Evolutionary conservation across 73 alveolate genomes (phyloP).

Genomic region (Loxodes magnus): DNA sequence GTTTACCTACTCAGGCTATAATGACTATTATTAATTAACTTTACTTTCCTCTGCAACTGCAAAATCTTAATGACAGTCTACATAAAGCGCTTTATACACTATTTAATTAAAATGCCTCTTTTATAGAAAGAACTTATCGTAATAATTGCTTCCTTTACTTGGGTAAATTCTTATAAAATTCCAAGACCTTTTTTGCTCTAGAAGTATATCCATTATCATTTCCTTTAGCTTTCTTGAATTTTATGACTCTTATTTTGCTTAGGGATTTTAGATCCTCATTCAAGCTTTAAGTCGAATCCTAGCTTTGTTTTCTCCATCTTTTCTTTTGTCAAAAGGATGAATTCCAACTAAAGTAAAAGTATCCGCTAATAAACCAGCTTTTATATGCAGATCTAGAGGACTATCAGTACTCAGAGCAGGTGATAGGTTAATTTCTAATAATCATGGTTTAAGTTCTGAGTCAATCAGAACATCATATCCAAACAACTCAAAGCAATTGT

Average conservation of each 20-base stretch:
- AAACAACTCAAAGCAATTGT: conserved; percentile 72
- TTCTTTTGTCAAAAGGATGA: conserved; percentile 16
- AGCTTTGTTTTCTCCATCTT: background rate
- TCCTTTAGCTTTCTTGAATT: background rate
- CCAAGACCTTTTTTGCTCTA: background rate
- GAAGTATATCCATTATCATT: background rate
- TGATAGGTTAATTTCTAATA: conserved; percentile 62
- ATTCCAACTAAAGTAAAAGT: conserved; percentile 50
- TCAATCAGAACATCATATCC: conserved; percentile 70
- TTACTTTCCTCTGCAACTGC: too few relatives aligned
- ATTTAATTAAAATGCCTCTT: background rate
- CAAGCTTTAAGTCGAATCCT: background rate
- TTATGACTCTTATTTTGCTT: background rate
- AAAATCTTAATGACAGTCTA: background rate
- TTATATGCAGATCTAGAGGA: conserved; percentile 44
- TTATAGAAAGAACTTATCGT: background rate
- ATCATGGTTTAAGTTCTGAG: conserved; percentile 56
- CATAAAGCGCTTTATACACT: background rate
- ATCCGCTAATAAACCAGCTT: conserved; percentile 45
- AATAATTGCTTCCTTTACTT: background rate
- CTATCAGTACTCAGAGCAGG: conserved; percentile 59
- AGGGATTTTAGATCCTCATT: background rate
- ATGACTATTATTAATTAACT: too few relatives aligned
- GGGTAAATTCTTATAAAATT: conserved; percentile 3
- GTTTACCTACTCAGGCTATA: too few relatives aligned